phyloP scores from a whole-genome alignment of 2,329 filamentous ascomycete genomes.

The Colletotrichum chrysophilum region DNA sequence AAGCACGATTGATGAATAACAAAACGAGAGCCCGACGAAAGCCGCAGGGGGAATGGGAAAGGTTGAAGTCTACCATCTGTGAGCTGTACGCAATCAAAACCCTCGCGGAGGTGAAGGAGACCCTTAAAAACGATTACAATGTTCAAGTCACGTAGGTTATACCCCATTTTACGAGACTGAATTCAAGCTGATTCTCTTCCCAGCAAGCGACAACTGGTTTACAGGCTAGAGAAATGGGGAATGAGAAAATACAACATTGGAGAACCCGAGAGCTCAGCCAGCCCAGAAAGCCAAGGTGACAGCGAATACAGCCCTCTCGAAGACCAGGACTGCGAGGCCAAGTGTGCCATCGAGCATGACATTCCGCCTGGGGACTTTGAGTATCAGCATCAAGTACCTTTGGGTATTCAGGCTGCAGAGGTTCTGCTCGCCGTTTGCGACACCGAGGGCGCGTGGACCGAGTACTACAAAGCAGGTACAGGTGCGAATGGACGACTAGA shows the following conservation, averaged over 20 bases:
- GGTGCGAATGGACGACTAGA: too few species aligned
- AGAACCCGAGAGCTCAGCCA: background rate
- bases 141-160: background rate
- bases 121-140: background rate
- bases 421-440: background rate
- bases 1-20: background rate
- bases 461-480: too few species aligned
- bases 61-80: background rate
- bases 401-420: background rate
- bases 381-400: background rate
- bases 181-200: background rate
- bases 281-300: background rate
- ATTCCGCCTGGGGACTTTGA: background rate
- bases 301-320: background rate
- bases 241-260: constrained; percentile 30
- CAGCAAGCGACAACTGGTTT: constrained; percentile 35
- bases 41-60: background rate
- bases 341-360: background rate
- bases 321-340: background rate
- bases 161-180: background rate
- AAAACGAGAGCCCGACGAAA: background rate
- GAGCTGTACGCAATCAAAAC: background rate
- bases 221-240: constrained; percentile 31
- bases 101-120: background rate
- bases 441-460: too few species aligned